phyloP scores from a whole-genome alignment of 2,329 filamentous ascomycete genomes.

The Colletotrichum higginsianum region DNA sequence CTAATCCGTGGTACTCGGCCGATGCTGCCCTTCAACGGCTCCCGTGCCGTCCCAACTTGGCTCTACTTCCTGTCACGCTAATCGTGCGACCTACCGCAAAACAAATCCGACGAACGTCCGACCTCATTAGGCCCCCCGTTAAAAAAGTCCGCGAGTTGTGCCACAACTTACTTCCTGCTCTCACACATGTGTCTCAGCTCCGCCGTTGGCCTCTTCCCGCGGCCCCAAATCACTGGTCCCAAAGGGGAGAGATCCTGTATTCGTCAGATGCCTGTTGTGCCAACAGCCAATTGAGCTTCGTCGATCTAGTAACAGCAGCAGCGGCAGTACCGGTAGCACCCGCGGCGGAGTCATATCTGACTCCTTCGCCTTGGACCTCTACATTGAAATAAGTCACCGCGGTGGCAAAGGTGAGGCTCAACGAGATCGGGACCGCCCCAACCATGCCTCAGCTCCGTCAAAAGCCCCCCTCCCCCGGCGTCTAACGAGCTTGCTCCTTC shows the following conservation, averaged over 20 bases:
- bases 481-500: constrained; percentile 23
- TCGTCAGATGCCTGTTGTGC: neutral
- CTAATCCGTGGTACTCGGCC: constrained; percentile 28
- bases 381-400: constrained; percentile 19
- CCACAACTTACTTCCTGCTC: constrained; percentile 9
- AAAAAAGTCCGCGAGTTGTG: constrained; percentile 15
- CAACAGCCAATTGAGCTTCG: neutral
- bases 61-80: constrained; percentile 15
- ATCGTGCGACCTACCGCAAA: constrained; percentile 21
- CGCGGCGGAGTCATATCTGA: constrained; percentile 24
- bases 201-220: constrained; percentile 34
- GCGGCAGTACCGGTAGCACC: neutral
- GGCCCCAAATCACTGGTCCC: constrained; percentile 10
- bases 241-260: neutral
- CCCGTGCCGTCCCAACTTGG: constrained; percentile 12
- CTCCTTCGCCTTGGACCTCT: constrained; percentile 7
- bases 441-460: constrained; percentile 23
- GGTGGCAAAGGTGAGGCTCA: constrained; percentile 39
- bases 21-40: constrained; percentile 20
- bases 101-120: neutral
- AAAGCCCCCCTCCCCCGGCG: constrained; percentile 18
- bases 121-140: constrained; percentile 14
- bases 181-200: constrained; percentile 14
- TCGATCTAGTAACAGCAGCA: constrained; percentile 10
- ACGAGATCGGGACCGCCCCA: constrained; percentile 15